Base-by-base conservation (phyloP, 179 eudicot species). In the Silene noctiflora region DNA sequence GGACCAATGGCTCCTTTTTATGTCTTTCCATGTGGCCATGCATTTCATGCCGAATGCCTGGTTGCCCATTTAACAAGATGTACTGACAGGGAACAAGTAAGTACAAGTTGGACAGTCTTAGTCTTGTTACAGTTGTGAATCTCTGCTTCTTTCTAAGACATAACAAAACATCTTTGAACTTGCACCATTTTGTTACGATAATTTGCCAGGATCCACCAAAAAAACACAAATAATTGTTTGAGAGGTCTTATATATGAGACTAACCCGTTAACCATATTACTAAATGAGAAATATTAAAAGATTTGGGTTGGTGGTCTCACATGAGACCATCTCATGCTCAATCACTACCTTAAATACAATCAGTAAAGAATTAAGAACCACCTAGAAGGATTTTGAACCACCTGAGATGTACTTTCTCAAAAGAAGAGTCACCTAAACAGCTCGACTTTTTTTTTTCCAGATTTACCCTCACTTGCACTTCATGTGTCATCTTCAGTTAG, bases 1-100 rank as follows among this genome's bases (percentile, higher is more conserved):
- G 97, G 98, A 48, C 83, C 91, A 19, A 93, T 93, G 91, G 91
- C 97, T 77, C 99, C 97, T 85, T 95, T 95, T 84, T 95, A 93
- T 86, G 96, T 95, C 62, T 93, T 95, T 63, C 99, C 99, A 44
- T 95, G 99, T 80, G 95, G 96, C 60, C 98, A 95, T 87, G 85
- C 96, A 46, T 95, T 95, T 84, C 99, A 95, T 81, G 89, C 94
- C 58, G 91, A 91, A 58, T 95, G 99, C 82, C 79, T 96, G 74
- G 86, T 96, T 88, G 89, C 96, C 53, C 99, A 96, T 81, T 96
- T 96, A 69, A 96, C 99, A 42, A 85, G 90, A 75, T 89, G 94
- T 81, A 88, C 91, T 73, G 83, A 81, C 81, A 88, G 63, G 83
- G 83, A 88, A 82, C 93, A 90, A 83, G 99, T 96, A 86, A 89